phyloP scores from a whole-genome alignment of 2,329 filamentous ascomycete genomes.

The Xylariaceae sp. region DNA sequence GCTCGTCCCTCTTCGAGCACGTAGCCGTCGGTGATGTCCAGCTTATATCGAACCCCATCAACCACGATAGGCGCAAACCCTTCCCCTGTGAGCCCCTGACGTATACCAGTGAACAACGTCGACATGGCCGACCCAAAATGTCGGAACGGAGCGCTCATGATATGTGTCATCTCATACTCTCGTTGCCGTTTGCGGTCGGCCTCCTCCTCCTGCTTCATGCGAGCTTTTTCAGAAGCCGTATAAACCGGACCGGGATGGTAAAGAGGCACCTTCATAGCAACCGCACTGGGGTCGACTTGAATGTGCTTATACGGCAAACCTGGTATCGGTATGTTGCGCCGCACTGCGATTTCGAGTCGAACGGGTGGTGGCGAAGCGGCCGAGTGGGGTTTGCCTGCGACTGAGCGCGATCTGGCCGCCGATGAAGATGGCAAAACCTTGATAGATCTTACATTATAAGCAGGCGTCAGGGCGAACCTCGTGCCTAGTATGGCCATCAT shows the following conservation, averaged over 20 bases:
- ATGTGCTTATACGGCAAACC: constrained; percentile 49
- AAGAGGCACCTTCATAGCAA: constrained; percentile 44
- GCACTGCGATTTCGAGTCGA: constrained; percentile 56
- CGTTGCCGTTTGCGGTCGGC: constrained; percentile 42
- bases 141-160: constrained; percentile 61
- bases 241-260: constrained; percentile 23
- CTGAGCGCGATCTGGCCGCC: neutral
- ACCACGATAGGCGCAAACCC: constrained; percentile 57
- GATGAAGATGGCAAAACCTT: constrained; percentile 49
- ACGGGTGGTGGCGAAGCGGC: constrained; percentile 36
- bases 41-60: constrained; percentile 54
- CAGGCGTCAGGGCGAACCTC: constrained; percentile 60
- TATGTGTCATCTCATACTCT: constrained; percentile 57
- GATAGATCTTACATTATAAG: constrained; percentile 60
- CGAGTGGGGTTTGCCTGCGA: constrained; percentile 16
- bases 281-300: constrained; percentile 41
- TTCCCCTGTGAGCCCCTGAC: constrained; percentile 57
- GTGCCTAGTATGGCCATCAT: constrained; percentile 63
- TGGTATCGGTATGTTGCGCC: constrained; percentile 49
- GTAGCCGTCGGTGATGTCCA: constrained; percentile 61
- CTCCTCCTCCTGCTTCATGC: constrained; percentile 41
- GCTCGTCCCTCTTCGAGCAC: constrained; percentile 61
- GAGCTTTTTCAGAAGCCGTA: constrained; percentile 33
- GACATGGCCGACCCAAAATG: constrained; percentile 47
- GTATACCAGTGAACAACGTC: constrained; percentile 48